Evolutionary conservation across 2,329 filamentous ascomycete species (phyloP).

Genomic region (Cladophialophora carrionii): DNA sequence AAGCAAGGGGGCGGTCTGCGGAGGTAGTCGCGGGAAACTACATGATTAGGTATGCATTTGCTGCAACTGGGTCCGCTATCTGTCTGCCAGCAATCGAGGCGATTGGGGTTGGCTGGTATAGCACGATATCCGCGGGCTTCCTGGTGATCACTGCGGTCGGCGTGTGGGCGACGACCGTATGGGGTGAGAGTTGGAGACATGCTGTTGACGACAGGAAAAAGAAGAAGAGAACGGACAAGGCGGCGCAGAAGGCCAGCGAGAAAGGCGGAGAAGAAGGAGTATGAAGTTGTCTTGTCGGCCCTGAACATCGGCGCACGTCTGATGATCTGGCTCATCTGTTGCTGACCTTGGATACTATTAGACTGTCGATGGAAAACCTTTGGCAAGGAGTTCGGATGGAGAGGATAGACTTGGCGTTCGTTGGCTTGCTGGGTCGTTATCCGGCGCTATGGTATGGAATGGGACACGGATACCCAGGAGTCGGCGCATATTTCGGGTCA

Average conservation of each 20-base stretch:
- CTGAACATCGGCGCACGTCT: background rate
- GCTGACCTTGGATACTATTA: background rate
- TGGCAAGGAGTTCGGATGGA: background rate
- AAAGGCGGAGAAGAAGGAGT: conserved; percentile 24
- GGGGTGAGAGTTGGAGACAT: conserved; percentile 58
- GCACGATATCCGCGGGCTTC: conserved; percentile 67
- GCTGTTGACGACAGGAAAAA: conserved; percentile 56
- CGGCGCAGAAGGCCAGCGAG: conserved; percentile 30
- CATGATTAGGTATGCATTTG: conserved; percentile 74
- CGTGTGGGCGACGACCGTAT: conserved; percentile 55
- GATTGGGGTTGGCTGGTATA: conserved; percentile 82
- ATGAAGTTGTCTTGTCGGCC: background rate
- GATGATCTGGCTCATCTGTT: background rate
- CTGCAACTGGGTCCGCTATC: conserved; percentile 69
- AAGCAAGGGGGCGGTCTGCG: conserved; percentile 59
- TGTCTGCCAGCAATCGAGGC: conserved; percentile 73
- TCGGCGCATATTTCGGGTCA: background rate
- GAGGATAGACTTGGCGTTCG: background rate
- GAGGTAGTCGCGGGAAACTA: conserved; percentile 83
- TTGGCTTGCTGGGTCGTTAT: background rate
- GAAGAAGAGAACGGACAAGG: conserved; percentile 42
- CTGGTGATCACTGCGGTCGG: conserved; percentile 53
- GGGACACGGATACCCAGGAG: background rate
- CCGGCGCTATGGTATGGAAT: background rate
- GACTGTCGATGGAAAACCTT: background rate